phyloP scores from a whole-genome alignment of 768 basidiomycete genomes.

The Pisolithus tinctorius region DNA sequence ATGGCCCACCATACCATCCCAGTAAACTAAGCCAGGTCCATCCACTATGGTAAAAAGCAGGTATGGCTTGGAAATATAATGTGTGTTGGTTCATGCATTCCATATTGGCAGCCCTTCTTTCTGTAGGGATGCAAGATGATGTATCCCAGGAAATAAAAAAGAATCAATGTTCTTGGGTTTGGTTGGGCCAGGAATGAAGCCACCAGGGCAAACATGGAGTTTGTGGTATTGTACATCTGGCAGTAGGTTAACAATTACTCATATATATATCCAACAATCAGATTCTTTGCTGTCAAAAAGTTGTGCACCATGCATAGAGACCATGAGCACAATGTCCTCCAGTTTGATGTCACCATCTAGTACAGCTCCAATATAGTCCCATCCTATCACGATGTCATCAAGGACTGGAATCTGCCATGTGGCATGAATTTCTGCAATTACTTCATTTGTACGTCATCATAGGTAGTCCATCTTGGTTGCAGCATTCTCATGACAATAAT shows the following conservation, averaged over 20 bases:
- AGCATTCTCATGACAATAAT: constrained; percentile 15
- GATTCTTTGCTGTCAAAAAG: no score
- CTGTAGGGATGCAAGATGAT: constrained; percentile 21
- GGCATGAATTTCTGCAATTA: constrained; percentile 13
- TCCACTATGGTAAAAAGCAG: constrained; percentile 19
- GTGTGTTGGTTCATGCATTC: constrained; percentile 17
- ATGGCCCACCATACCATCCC: no score
- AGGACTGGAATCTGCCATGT: background rate
- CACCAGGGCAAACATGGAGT: constrained; percentile 8
- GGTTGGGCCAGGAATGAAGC: constrained; percentile 23
- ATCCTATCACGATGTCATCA: background rate
- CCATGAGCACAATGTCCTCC: no score
- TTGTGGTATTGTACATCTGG: constrained; percentile 14
- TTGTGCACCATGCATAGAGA: no score
- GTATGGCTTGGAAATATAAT: constrained; percentile 11
- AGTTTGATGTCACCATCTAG: no score
- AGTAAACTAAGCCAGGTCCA: no score
- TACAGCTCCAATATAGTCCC: no score
- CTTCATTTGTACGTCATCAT: constrained; percentile 1
- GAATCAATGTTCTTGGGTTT: constrained; percentile 27
- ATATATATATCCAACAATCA: constrained; percentile 32
- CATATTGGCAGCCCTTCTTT: constrained; percentile 27
- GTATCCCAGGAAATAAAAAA: constrained; percentile 24
- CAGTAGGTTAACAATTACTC: constrained; percentile 28
- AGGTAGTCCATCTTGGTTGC: constrained; percentile 26